These are phyloP conservation scores for Exidia glandulosa DNA, from an alignment of 768 basidiomycete genomes.

Conservation along the genomic window DNA sequence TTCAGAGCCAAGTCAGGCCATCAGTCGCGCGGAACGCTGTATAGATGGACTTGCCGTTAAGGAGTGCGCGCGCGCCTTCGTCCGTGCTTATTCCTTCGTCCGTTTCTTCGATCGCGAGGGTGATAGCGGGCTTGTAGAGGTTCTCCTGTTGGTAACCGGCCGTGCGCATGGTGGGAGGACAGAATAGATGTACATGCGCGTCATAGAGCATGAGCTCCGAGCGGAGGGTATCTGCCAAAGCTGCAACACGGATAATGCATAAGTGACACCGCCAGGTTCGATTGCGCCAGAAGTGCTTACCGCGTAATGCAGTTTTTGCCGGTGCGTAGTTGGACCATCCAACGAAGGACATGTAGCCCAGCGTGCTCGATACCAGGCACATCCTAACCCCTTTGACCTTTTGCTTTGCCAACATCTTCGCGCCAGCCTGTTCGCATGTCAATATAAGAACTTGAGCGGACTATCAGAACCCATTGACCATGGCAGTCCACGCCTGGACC, in stretches of 20 bases:
- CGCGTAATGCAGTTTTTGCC: constrained; percentile 76
- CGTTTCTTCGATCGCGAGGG: constrained; percentile 61
- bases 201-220: constrained; percentile 71
- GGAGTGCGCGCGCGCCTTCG: constrained; percentile 44
- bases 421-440: constrained; percentile 41
- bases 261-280: no score
- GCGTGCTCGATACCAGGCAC: constrained; percentile 61
- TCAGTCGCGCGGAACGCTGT: no score
- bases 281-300: constrained; percentile 12
- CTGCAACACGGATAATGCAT: constrained; percentile 14
- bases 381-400: constrained; percentile 49
- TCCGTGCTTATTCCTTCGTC: constrained; percentile 59
- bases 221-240: constrained; percentile 72
- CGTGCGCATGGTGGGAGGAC: constrained; percentile 71
- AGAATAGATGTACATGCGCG: constrained; percentile 69
- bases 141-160: constrained; percentile 75
- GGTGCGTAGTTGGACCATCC: constrained; percentile 77
- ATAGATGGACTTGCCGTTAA: constrained; percentile 28
- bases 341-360: constrained; percentile 65
- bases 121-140: constrained; percentile 63
- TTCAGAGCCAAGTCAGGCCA: background rate
- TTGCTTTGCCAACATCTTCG: constrained; percentile 52
- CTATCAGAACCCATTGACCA: constrained; percentile 27
- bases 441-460: background rate
- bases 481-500: constrained; percentile 40